Evolutionary conservation across 306 rosid genomes (phyloP), one percentile per base, ranked within the genome.

Genomic region (Prunus fruticosa): DNA sequence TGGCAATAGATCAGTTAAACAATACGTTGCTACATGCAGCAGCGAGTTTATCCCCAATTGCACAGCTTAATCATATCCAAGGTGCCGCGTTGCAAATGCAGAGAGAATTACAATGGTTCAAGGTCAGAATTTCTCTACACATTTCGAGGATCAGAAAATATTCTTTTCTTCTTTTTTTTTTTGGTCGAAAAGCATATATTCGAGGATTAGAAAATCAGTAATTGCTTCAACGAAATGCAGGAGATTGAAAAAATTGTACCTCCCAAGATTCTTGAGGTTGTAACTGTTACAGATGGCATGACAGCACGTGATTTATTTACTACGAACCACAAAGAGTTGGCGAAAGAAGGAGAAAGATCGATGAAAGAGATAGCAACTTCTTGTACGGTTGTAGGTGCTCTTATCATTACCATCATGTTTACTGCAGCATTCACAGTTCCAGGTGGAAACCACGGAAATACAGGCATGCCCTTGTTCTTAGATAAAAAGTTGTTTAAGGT

Each of bases 381-480:
- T 71, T 86, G 87, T 19, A 86, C 79, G 81, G 25, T 82, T 8
- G 88, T 84, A 51, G 75, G 87, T 4, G 82, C 90, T 0, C 71
- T 88, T 7, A 84, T 84, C 0, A 57, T 87, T 0, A 86, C 90
- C 1, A 86, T 82, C 3, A 86, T 86, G 27, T 82, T 88, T 34
- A 9, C 88, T 52, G 84, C 90, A 10, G 81, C 84, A 19, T 74
- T 84, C 58, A 80, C 71, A 1, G 20, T 82, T 19, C 87, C 88
- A 2, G 90, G 88, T 30, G 86, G 87, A 0, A 81, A 6, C 49
- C 16, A 79, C 6, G 83, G 76, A 30, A 30, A 30, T 0, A 38
- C 6, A 76, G 0, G 68, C 23, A 0, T 11, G 22, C 32, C 80
- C 23, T 0, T 1, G 32, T 20, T 73, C 51, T 16, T 54, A 3